phyloP scores from a whole-genome alignment of 2,329 filamentous ascomycete genomes.

The Tolypocladium inflatum region DNA sequence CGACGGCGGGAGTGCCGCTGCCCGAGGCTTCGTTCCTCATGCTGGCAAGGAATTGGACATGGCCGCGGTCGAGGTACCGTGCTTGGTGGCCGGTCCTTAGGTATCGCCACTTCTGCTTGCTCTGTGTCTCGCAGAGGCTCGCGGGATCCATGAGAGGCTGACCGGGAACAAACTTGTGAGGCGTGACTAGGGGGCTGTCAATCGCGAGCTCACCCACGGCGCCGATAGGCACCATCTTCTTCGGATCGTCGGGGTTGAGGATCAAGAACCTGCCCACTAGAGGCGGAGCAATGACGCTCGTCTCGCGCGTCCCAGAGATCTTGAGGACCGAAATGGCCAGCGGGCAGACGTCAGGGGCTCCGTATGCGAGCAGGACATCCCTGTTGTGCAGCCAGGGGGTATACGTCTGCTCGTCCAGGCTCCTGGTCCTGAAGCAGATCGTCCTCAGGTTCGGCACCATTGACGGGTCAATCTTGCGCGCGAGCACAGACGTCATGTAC shows the following conservation, averaged over 20 bases:
- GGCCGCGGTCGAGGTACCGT: slow-evolving; percentile 36
- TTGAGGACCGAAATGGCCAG: slow-evolving; percentile 40
- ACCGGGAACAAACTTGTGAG: slow-evolving; percentile 24
- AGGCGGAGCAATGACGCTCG: slow-evolving; percentile 35
- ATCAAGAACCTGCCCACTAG: slow-evolving; percentile 42
- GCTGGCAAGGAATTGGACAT: slow-evolving; percentile 37
- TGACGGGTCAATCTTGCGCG: slow-evolving; percentile 29
- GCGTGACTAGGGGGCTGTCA: slow-evolving; percentile 34
- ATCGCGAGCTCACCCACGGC: slow-evolving; percentile 50
- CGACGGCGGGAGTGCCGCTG: slow-evolving; percentile 28
- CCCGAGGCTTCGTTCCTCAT: slow-evolving; percentile 31
- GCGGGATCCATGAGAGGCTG: slow-evolving; percentile 15
- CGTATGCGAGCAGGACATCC: slow-evolving; percentile 40
- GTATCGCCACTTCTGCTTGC: slow-evolving; percentile 23
- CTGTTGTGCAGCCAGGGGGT: slow-evolving; percentile 34
- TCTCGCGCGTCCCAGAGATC: slow-evolving; percentile 24
- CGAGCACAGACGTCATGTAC: slow-evolving; percentile 51
- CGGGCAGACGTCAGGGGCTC: slow-evolving; percentile 40
- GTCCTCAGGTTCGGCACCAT: slow-evolving; percentile 27
- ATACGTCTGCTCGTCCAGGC: slow-evolving; percentile 40
- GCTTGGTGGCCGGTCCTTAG: slow-evolving; percentile 43
- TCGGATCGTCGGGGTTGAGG: slow-evolving; percentile 40
- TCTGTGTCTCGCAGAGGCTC: slow-evolving; percentile 8
- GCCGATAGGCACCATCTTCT: slow-evolving; percentile 42
- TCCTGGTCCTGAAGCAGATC: slow-evolving; percentile 36